Base-by-base conservation (phyloP, 345 rosid genomes). In the Eucalyptus caleyi region DNA sequence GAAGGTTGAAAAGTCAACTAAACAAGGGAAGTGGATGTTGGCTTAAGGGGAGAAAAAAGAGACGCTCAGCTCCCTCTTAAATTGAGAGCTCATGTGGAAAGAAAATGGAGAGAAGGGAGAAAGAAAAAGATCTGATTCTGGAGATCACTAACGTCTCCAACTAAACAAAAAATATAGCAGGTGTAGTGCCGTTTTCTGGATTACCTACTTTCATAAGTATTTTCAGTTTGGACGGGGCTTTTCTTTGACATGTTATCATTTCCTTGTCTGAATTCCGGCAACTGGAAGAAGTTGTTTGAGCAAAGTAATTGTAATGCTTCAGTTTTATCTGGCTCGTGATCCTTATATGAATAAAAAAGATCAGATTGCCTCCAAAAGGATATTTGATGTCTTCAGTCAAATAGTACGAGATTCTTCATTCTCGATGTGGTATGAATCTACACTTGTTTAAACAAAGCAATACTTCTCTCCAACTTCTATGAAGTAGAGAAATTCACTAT, bases 171-270 rank as follows among this genome's bases (percentile, higher is more conserved):
- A 27, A 11, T 60, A 60, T 27, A 27, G 16, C 67, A 60, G 32
- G 16, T 27, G 2, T 11, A 27, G 15, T 27, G n/a, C 0, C 1
- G 0, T 27, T 26, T 27, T 60, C 16, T 11, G 3, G 32, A 27
- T 6, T 12, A 27, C 32, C 16, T 27, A 1, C 32, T 62, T 62
- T 1, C 34, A 30, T 62, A 6, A 62, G 69, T 60, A 60, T 27
- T 60, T 60, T 13, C 32, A 60, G 9, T 60, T 60, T 60, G 34
- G 4, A 10, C 9, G 1, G 32, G 65, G 30, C n/a, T 59, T 59
- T 59, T 59, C 14, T 10, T 59, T 59, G 62, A 59, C 62, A 9
- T 0, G n/a, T 13, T 27, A 12, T 62, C 1, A 6, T 62, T 62
- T 62, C 6, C 18, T 27, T 13, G 32, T 62, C 34, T 62, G 6